phyloP scores from a whole-genome alignment of 768 basidiomycete genomes.

The Calocybe indica region DNA sequence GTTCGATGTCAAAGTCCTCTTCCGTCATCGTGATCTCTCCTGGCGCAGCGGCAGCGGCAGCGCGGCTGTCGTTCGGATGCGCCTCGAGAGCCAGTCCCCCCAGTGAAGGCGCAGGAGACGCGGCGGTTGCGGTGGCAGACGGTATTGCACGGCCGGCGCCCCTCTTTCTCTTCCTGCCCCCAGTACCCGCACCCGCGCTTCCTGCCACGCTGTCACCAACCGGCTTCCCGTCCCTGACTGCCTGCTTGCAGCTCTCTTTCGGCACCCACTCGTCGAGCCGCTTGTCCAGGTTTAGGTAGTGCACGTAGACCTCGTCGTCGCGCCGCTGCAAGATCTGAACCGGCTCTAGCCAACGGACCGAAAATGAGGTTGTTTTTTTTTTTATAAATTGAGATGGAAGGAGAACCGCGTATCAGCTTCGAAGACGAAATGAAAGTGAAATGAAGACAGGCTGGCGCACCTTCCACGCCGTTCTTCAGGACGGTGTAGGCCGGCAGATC shows the following conservation, averaged over 20 bases:
- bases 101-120: slow-evolving; percentile 8
- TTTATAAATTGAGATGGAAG: not conserved
- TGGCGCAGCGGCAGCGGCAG: not conserved
- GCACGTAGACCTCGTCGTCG: slow-evolving; percentile 56
- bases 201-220: slow-evolving; percentile 6
- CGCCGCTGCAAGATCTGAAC: slow-evolving; percentile 52
- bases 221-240: slow-evolving; percentile 14
- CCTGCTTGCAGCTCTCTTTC: slow-evolving; percentile 31
- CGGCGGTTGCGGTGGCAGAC: not conserved
- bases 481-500: slow-evolving; percentile 26
- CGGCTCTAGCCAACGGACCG: slow-evolving; percentile 23
- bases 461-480: slow-evolving; percentile 24
- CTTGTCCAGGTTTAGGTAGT: slow-evolving; percentile 66
- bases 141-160: too few relatives aligned
- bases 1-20: slow-evolving; percentile 65
- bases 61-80: slow-evolving; percentile 4
- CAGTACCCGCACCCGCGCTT: slow-evolving; percentile 1
- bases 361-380: slow-evolving; percentile 7
- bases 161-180: slow-evolving; percentile 14
- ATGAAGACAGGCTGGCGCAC: slow-evolving; percentile 16
- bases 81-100: slow-evolving; percentile 6
- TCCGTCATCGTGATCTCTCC: slow-evolving; percentile 41
- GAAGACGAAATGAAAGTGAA: slow-evolving; percentile 5
- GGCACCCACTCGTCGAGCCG: slow-evolving; percentile 72
- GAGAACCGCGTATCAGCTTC: too few relatives aligned